These are phyloP conservation scores for Morella rubra DNA, from an alignment of 306 rosid species.

Conservation along the genomic window DNA sequence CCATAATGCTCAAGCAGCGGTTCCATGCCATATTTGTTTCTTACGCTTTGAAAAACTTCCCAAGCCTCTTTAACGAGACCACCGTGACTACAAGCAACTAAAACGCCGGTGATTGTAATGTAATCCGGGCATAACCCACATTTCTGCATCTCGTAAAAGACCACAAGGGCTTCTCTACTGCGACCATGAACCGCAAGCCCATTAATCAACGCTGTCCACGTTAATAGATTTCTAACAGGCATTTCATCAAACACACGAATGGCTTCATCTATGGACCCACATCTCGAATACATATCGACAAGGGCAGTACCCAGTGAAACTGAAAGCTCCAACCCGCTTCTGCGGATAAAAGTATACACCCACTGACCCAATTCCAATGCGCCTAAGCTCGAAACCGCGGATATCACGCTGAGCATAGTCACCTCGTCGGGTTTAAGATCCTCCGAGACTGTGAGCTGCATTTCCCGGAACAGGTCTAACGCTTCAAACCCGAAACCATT, in stretches of 20 bases:
- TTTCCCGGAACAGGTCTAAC: conserved; percentile 40
- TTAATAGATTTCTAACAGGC: conserved; percentile 43
- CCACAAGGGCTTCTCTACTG: conserved; percentile 43
- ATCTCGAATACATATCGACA: conserved; percentile 59
- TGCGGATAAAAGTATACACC: conserved; percentile 39
- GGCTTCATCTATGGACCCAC: conserved; percentile 54
- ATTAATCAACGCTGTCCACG: conserved; percentile 53
- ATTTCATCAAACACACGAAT: conserved; percentile 49
- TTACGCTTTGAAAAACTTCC: conserved; percentile 41
- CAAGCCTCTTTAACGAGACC: conserved; percentile 60
- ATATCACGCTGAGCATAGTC: conserved; percentile 46
- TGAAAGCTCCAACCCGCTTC: conserved; percentile 30
- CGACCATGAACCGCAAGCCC: conserved; percentile 61
- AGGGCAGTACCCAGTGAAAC: conserved; percentile 60
- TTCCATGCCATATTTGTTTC: conserved; percentile 31
- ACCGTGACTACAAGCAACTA: conserved; percentile 66
- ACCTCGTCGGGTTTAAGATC: conserved; percentile 38
- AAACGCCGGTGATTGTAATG: conserved; percentile 34
- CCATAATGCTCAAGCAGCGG: conserved; percentile 64
- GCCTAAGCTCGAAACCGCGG: conserved; percentile 56
- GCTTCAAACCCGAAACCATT: conserved; percentile 42
- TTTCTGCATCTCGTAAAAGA: conserved; percentile 42
- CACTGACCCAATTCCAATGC: conserved; percentile 55
- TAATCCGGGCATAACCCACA: conserved; percentile 51
- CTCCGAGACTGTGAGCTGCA: conserved; percentile 48